Conservation (phyloP, 2,329 filamentous ascomycete genomes). For the Mycosphaerella arachidis region DNA sequence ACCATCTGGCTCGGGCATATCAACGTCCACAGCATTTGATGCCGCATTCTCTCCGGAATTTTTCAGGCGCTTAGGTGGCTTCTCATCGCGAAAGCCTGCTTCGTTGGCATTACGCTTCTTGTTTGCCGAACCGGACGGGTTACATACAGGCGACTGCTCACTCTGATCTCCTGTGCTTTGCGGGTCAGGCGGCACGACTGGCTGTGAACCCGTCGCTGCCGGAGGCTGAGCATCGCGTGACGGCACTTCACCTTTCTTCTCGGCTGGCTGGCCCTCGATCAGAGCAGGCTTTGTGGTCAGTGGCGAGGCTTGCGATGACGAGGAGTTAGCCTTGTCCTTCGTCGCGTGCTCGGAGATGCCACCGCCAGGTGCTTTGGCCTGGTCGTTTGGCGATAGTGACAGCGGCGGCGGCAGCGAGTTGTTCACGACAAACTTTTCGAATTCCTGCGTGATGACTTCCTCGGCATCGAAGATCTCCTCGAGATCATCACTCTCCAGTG, state of each 20-base stretch:
- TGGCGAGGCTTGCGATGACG: not conserved
- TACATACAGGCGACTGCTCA: not conserved
- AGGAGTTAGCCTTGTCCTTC: not conserved
- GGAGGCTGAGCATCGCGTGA: not conserved
- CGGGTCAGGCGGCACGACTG: not conserved
- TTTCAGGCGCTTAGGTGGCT: too few species aligned
- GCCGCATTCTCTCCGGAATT: too few species aligned
- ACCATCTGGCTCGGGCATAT: too few species aligned
- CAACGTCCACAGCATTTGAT: too few species aligned
- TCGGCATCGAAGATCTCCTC: not conserved
- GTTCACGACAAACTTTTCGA: too few species aligned
- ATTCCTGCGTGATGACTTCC: too few species aligned
- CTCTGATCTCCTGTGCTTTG: not conserved
- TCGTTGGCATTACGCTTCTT: not conserved
- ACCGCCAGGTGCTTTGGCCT: too few species aligned
- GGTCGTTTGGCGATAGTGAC: too few species aligned
- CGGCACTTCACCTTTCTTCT: not conserved
- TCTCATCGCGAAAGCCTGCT: too few species aligned
- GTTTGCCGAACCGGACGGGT: not conserved
- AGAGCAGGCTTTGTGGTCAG: not conserved
- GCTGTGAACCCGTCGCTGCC: not conserved
- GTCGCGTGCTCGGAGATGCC: not conserved
- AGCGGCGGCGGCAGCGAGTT: too few species aligned
- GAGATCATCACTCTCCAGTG: not conserved
- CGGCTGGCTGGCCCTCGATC: not conserved